phyloP scores from a whole-genome alignment of 73 alveolate genomes.

The Uronychia setigera region DNA sequence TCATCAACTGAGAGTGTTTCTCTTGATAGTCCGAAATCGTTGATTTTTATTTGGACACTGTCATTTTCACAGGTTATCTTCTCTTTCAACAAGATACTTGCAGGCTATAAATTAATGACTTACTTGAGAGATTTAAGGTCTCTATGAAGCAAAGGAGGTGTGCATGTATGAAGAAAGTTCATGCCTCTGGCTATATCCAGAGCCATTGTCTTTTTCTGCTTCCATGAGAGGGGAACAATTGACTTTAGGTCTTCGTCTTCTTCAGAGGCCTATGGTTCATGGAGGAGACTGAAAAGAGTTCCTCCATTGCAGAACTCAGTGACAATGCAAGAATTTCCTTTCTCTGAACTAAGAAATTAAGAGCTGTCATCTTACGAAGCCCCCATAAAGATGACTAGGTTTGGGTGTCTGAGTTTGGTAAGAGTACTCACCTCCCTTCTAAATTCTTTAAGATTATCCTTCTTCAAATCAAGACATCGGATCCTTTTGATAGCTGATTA shows the following conservation, averaged over 20 bases:
- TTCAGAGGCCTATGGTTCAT: too few species aligned
- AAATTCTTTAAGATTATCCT: constrained; percentile 83
- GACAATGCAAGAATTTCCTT: constrained; percentile 77
- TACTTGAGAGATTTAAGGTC: constrained; percentile 95
- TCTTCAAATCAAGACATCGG: constrained; percentile 60
- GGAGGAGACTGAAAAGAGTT: constrained; percentile 88
- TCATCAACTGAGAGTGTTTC: constrained; percentile 60
- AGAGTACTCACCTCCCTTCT: constrained; percentile 91
- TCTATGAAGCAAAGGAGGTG: constrained; percentile 94
- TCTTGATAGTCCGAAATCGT: constrained; percentile 96
- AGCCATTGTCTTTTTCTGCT: constrained; percentile 83
- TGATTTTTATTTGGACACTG: constrained; percentile 80
- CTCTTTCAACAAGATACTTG: constrained; percentile 79
- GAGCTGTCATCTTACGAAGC: constrained; percentile 66
- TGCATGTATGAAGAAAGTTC: constrained; percentile 87
- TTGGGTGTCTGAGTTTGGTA: constrained; percentile 81
- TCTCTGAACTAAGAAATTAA: too few species aligned
- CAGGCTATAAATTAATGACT: background rate
- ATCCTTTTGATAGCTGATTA: constrained; percentile 87
- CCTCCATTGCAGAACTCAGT: constrained; percentile 98
- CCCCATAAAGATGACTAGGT: constrained; percentile 91
- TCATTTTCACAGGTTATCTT: constrained; percentile 71
- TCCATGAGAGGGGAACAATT: constrained; percentile 76
- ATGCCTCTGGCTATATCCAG: constrained; percentile 95
- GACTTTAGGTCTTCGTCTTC: constrained; percentile 52